phyloP scores from a whole-genome alignment of 371 early-diverging fungal species.

The Batrachochytrium dendrobatidis region DNA sequence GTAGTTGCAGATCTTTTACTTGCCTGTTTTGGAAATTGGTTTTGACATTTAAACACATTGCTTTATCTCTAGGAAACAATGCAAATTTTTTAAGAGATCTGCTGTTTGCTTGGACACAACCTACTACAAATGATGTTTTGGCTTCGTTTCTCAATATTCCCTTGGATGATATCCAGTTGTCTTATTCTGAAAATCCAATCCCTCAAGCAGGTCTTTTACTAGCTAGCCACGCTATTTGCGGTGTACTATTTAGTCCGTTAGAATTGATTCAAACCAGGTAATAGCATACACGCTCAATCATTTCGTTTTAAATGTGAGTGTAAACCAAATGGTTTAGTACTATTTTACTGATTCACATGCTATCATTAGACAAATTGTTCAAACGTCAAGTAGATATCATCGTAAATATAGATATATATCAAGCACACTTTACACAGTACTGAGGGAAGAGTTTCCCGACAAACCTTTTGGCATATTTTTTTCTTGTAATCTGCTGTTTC shows the following conservation, averaged over 20 bases:
- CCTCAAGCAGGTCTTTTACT: constrained; percentile 10
- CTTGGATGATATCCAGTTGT: neutral
- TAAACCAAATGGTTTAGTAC: neutral
- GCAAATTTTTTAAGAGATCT: constrained; percentile 55
- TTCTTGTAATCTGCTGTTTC: constrained; percentile 25
- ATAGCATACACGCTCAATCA: no score
- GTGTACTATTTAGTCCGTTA: constrained; percentile 24
- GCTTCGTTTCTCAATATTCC: neutral
- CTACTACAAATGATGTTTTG: constrained; percentile 50
- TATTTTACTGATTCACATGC: neutral
- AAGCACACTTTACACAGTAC: constrained; percentile 42
- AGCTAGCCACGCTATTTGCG: constrained; percentile 18
- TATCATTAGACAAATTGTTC: constrained; percentile 6
- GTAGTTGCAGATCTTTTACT: constrained; percentile 7
- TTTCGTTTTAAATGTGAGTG: neutral
- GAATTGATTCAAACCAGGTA: constrained; percentile 23
- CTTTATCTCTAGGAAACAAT: constrained; percentile 16
- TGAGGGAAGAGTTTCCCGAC: neutral
- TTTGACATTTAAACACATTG: constrained; percentile 19
- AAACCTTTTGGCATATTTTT: neutral
- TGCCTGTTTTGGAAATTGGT: neutral
- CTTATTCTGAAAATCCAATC: neutral
- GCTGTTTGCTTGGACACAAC: constrained; percentile 29
- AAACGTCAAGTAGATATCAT: constrained; percentile 11
- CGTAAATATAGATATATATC: constrained; percentile 52